Evolutionary conservation across 2,329 filamentous ascomycete species (phyloP).

Genomic region (Colletotrichum cereale): DNA sequence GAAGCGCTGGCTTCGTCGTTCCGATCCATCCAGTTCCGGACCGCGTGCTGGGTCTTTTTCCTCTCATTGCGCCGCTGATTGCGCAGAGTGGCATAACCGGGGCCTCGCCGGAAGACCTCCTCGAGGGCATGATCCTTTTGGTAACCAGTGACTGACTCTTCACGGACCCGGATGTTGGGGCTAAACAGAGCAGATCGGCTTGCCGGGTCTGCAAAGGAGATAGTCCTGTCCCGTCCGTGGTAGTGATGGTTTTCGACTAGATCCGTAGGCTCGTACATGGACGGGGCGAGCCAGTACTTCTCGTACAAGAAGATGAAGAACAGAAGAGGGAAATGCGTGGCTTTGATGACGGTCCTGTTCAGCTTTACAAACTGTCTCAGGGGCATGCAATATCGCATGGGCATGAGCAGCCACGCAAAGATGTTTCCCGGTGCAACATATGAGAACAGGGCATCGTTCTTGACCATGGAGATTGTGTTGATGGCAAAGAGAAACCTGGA

Average conservation of each 20-base stretch:
- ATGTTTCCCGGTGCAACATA: constrained; percentile 94
- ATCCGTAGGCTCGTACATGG: constrained; percentile 86
- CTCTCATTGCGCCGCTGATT: constrained; percentile 73
- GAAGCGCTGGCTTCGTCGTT: constrained; percentile 65
- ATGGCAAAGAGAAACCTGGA: constrained; percentile 87
- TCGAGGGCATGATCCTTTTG: constrained; percentile 92
- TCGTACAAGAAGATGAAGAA: constrained; percentile 92
- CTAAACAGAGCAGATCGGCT: constrained; percentile 77
- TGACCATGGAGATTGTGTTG: constrained; percentile 98
- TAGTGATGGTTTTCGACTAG: constrained; percentile 79
- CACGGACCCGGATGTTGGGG: constrained; percentile 77
- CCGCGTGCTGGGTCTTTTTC: constrained; percentile 82
- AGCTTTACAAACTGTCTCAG: constrained; percentile 85
- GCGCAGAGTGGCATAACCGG: constrained; percentile 71
- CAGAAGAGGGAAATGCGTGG: constrained; percentile 88
- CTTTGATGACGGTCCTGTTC: constrained; percentile 92
- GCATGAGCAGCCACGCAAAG: constrained; percentile 89
- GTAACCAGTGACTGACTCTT: constrained; percentile 89
- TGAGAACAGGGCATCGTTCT: constrained; percentile 95
- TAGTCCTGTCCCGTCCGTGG: constrained; percentile 60
- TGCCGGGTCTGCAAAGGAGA: constrained; percentile 70
- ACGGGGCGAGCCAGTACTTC: constrained; percentile 79
- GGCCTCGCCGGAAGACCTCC: constrained; percentile 86
- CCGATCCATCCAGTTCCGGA: constrained; percentile 91
- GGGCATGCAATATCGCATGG: constrained; percentile 83